These are phyloP conservation scores for Candida coleopterorum DNA, from an alignment of 805 yeast species.

Conservation along the genomic window DNA sequence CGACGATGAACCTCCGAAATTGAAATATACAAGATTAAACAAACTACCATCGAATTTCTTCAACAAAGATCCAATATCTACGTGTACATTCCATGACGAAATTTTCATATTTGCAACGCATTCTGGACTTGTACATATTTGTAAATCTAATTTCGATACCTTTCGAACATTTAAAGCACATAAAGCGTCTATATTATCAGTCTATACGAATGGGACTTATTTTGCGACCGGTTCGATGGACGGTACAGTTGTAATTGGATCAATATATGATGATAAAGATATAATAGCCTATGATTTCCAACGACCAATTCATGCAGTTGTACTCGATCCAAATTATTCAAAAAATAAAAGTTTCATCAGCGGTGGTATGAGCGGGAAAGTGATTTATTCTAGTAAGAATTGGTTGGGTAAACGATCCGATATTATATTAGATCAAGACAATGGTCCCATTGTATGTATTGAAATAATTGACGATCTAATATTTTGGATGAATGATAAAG, in stretches of 20 bases:
- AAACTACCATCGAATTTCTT: slow-evolving; percentile 69
- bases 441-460: slow-evolving; percentile 70
- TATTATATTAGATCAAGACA: slow-evolving; percentile 50
- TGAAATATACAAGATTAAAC: slow-evolving; percentile 69
- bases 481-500: slow-evolving; percentile 81
- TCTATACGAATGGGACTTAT: slow-evolving; percentile 66
- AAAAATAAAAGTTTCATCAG: slow-evolving; percentile 64
- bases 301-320: slow-evolving; percentile 85
- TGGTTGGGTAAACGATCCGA: slow-evolving; percentile 88
- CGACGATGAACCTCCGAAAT: slow-evolving; percentile 49
- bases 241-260: slow-evolving; percentile 84
- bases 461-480: slow-evolving; percentile 60
- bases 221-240: slow-evolving; percentile 91
- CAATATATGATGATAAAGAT: slow-evolving; percentile 56
- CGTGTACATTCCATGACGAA: slow-evolving; percentile 54
- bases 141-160: slow-evolving; percentile 52
- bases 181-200: slow-evolving; percentile 72
- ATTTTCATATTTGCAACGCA: slow-evolving; percentile 84
- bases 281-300: slow-evolving; percentile 75
- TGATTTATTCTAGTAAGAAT: slow-evolving; percentile 65
- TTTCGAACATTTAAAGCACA: slow-evolving; percentile 80
- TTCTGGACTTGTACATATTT: slow-evolving; percentile 72
- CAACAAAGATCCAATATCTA: slow-evolving; percentile 71
- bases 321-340: slow-evolving; percentile 65
- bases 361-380: slow-evolving; percentile 88